A percentile compares a stretch with the other conserved stretches of the same genome.
These are phyloP conservation scores for Stephania cephalantha DNA, from an alignment of 164 flowering plant genomes.

Conservation along the genomic window DNA sequence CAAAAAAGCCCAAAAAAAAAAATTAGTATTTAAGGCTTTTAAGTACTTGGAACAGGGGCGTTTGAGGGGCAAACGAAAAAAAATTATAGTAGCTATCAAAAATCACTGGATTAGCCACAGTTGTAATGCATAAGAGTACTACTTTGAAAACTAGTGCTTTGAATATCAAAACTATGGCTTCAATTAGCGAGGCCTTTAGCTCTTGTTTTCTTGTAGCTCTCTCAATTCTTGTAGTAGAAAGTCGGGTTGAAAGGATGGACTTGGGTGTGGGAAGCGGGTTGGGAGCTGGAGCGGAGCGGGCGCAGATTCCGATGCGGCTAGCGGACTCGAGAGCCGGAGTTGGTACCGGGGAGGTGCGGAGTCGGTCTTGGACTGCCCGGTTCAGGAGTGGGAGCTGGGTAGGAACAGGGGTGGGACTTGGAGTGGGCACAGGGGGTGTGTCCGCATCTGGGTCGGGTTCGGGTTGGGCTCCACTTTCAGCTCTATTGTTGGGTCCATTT, in stretches of 20 bases:
- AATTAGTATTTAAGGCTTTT: no score
- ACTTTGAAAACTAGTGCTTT: no score
- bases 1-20: no score
- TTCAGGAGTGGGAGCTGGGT: not conserved
- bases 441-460: conserved; percentile 15
- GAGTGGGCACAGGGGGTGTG: conserved; percentile 9
- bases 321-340: not conserved
- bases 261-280: conserved; percentile 15
- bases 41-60: no score
- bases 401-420: not conserved
- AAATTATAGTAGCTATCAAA: no score
- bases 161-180: not conserved
- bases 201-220: conserved; percentile 4
- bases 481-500: conserved; percentile 16
- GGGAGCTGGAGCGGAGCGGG: conserved; percentile 9
- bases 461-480: conserved; percentile 13
- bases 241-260: conserved; percentile 21
- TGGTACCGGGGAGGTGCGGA: not conserved
- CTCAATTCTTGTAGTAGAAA: conserved; percentile 14
- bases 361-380: conserved; percentile 4
- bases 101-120: no score
- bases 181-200: conserved; percentile 6
- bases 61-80: no score
- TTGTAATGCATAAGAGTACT: no score
- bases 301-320: conserved; percentile 1